These are phyloP conservation scores for Podosphaera xanthii DNA, from an alignment of 2,329 filamentous ascomycete species.

Conservation along the genomic window DNA sequence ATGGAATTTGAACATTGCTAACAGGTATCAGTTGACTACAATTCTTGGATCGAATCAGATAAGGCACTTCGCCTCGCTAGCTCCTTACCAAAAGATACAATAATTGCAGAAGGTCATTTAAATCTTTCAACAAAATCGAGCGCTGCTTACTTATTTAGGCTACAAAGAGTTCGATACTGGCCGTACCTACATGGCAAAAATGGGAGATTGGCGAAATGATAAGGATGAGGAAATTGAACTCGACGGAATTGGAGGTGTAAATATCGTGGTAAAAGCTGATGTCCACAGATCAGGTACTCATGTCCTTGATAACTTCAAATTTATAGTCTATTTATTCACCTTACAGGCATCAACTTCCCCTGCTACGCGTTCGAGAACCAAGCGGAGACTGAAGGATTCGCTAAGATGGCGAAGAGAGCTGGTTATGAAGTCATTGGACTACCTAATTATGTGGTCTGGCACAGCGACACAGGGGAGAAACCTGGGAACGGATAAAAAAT, in stretches of 20 bases:
- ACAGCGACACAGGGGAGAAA: slow-evolving; percentile 93
- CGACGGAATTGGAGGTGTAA: slow-evolving; percentile 90
- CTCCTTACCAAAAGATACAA: slow-evolving; percentile 51
- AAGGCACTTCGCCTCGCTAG: slow-evolving; percentile 50
- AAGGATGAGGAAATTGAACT: slow-evolving; percentile 83
- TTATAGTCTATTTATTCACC: not conserved
- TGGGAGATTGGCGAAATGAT: slow-evolving; percentile 83
- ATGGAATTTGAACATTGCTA: slow-evolving; percentile 4
- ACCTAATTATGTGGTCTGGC: slow-evolving; percentile 97
- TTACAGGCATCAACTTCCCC: slow-evolving; percentile 81
- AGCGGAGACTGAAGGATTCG: slow-evolving; percentile 95
- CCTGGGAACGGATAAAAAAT: slow-evolving; percentile 36
- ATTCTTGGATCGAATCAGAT: slow-evolving; percentile 92
- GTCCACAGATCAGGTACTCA: slow-evolving; percentile 73
- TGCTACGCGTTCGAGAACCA: slow-evolving; percentile 96
- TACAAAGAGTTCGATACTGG: slow-evolving; percentile 89
- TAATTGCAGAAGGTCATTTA: slow-evolving; percentile 61
- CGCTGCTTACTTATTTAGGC: slow-evolving; percentile 24
- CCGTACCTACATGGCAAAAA: slow-evolving; percentile 66
- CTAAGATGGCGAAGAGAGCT: slow-evolving; percentile 92
- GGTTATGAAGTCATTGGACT: slow-evolving; percentile 82
- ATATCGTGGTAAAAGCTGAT: slow-evolving; percentile 92
- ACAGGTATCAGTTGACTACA: slow-evolving; percentile 63
- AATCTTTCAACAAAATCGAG: not conserved
- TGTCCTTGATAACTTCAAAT: not conserved